Conservation (phyloP, 768 basidiomycete species). For the Strobilomyces dryophilus region DNA sequence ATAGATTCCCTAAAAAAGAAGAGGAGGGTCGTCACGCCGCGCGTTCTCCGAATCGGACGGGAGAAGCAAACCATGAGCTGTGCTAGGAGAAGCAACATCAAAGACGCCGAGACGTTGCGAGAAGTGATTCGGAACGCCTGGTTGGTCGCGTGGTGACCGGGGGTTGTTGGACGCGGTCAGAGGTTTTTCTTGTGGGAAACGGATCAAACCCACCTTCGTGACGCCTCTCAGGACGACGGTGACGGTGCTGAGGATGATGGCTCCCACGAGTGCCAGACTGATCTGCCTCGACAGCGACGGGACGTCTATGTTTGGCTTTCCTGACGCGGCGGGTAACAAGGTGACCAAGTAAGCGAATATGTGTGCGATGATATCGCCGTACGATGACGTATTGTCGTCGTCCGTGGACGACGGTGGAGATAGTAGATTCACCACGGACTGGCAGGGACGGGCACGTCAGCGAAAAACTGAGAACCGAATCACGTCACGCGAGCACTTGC, state of each 20-base stretch:
- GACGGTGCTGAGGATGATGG: slow-evolving; percentile 72
- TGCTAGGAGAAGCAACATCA: slow-evolving; percentile 73
- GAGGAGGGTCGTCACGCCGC: not conserved
- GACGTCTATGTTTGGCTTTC: slow-evolving; percentile 30
- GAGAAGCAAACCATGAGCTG: slow-evolving; percentile 68
- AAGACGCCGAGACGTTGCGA: slow-evolving; percentile 64
- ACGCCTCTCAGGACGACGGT: slow-evolving; percentile 66
- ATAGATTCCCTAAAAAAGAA: slow-evolving; percentile 62
- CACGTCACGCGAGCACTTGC: slow-evolving; percentile 38
- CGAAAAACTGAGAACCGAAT: not conserved
- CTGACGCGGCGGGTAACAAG: slow-evolving; percentile 33
- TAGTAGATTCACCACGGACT: slow-evolving; percentile 34
- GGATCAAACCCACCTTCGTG: slow-evolving; percentile 42
- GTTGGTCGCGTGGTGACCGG: not conserved
- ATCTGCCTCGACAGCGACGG: slow-evolving; percentile 48
- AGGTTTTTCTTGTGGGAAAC: not conserved
- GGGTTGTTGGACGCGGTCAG: not conserved
- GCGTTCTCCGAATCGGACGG: slow-evolving; percentile 4
- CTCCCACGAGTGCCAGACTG: slow-evolving; percentile 68
- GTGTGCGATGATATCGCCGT: slow-evolving; percentile 40
- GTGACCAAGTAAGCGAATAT: slow-evolving; percentile 39
- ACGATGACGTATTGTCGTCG: slow-evolving; percentile 40
- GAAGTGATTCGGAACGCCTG: slow-evolving; percentile 63
- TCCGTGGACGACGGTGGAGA: slow-evolving; percentile 30
- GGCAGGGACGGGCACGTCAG: slow-evolving; percentile 14